These are phyloP conservation scores for Suillus clintonianus DNA, from an alignment of 768 basidiomycete species.

Conservation along the genomic window DNA sequence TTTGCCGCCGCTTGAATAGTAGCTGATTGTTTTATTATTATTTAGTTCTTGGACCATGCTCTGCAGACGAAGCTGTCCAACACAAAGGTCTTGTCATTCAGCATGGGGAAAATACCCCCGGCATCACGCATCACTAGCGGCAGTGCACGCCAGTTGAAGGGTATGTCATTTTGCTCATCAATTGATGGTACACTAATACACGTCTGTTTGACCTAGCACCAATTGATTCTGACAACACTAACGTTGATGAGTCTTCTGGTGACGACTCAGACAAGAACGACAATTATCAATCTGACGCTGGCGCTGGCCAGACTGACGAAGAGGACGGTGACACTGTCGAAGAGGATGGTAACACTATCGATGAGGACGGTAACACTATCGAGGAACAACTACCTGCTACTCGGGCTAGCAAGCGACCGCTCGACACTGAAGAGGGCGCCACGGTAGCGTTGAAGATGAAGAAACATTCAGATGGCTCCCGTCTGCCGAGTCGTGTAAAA, in stretches of 20 bases:
- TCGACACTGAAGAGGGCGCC: not conserved
- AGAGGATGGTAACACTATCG: not conserved
- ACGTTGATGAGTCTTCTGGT: not conserved
- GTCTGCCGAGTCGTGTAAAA: not conserved
- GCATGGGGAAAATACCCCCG: not conserved
- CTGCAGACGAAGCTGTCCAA: not conserved
- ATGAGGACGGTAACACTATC: not conserved
- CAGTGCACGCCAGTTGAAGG: not conserved
- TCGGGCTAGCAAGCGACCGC: not conserved
- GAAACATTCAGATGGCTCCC: not conserved
- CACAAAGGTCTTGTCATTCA: not conserved
- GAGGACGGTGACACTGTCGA: not conserved
- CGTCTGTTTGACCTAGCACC: not conserved
- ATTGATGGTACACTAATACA: not conserved
- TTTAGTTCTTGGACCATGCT: not conserved
- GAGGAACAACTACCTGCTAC: not conserved
- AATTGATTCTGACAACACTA: not conserved
- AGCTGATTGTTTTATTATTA: not conserved
- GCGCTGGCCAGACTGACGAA: not conserved
- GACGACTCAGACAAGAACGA: not conserved
- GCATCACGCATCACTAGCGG: not conserved
- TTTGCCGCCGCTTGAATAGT: not conserved
- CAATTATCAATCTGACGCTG: not conserved
- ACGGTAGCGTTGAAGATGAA: not conserved
- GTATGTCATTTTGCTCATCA: not conserved